Percentiles rank a stretch among this genome's conserved stretches.
Evolutionary conservation across 805 yeast genomes (phyloP).

Genomic region (Wickerhamomyces silvicola): DNA sequence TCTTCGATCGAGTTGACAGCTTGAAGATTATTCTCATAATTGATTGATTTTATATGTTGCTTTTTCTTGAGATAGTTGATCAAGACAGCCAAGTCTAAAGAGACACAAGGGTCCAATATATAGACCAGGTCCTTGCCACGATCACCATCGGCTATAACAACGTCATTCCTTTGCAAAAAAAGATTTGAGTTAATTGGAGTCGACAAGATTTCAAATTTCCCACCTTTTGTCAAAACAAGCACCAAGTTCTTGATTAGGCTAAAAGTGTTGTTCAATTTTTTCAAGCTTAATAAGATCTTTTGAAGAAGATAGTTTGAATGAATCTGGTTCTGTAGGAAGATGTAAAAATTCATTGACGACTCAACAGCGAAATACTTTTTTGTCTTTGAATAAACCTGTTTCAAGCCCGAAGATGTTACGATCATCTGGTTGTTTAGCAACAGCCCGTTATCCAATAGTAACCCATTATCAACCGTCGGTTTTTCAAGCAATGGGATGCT

Average conservation of each 20-base stretch:
- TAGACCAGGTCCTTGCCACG: constrained; percentile 75
- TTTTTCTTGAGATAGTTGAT: constrained; percentile 70
- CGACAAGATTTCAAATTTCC: constrained; percentile 64
- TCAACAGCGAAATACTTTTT: constrained; percentile 49
- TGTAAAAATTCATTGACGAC: constrained; percentile 32
- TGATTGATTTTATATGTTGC: constrained; percentile 52
- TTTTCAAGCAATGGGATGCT: too few relatives aligned
- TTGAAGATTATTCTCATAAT: constrained; percentile 8
- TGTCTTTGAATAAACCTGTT: constrained; percentile 41
- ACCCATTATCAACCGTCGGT: constrained; percentile 7
- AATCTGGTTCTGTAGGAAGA: constrained; percentile 26
- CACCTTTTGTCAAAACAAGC: constrained; percentile 52
- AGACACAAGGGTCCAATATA: constrained; percentile 60
- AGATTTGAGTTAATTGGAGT: constrained; percentile 61
- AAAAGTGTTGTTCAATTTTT: constrained; percentile 22
- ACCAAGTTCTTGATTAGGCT: constrained; percentile 26
- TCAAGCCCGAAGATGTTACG: constrained; percentile 53
- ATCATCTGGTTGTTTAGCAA: constrained; percentile 49
- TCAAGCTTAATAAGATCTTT: constrained; percentile 18
- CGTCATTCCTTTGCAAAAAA: constrained; percentile 49
- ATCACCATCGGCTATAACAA: constrained; percentile 78
- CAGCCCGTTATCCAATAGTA: constrained; percentile 57
- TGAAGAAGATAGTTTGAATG: constrained; percentile 26
- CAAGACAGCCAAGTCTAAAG: constrained; percentile 59
- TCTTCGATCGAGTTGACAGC: constrained; percentile 14